phyloP scores from a whole-genome alignment of 345 rosid species.

The Punica granatum region DNA sequence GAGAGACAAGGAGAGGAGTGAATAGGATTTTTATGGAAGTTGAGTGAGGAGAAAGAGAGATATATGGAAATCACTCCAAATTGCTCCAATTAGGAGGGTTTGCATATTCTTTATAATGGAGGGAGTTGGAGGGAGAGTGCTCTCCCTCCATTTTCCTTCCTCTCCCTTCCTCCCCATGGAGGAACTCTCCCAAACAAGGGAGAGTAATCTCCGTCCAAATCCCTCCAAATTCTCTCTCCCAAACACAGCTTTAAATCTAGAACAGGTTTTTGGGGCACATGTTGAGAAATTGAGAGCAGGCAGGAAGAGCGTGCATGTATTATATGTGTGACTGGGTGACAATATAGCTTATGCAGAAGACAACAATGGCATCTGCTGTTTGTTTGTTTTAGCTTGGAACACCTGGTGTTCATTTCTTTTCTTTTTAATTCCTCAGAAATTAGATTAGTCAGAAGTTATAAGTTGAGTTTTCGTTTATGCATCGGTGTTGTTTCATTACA shows the following conservation, averaged over 20 bases:
- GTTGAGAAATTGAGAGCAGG: neutral
- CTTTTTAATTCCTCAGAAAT: neutral
- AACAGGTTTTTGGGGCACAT: neutral
- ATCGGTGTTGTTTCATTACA: neutral
- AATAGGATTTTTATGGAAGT: too few species aligned
- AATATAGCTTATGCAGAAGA: neutral
- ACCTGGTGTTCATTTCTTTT: neutral
- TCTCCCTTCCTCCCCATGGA: too few species aligned
- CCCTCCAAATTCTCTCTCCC: too few species aligned
- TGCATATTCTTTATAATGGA: too few species aligned
- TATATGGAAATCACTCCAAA: too few species aligned
- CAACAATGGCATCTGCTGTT: neutral
- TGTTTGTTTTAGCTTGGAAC: neutral
- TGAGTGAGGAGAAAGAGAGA: too few species aligned
- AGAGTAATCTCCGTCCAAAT: too few species aligned
- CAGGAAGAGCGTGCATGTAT: neutral
- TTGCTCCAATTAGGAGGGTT: too few species aligned
- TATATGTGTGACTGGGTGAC: neutral
- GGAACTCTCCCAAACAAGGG: too few species aligned
- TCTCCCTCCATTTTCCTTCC: too few species aligned
- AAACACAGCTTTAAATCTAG: neutral
- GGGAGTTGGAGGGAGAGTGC: too few species aligned
- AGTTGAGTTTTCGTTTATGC: neutral
- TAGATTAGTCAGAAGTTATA: neutral
- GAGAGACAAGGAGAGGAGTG: too few species aligned